phyloP scores from a whole-genome alignment of 1,139 yeast genomes.

The Kurtzmaniella quercitrusa region DNA sequence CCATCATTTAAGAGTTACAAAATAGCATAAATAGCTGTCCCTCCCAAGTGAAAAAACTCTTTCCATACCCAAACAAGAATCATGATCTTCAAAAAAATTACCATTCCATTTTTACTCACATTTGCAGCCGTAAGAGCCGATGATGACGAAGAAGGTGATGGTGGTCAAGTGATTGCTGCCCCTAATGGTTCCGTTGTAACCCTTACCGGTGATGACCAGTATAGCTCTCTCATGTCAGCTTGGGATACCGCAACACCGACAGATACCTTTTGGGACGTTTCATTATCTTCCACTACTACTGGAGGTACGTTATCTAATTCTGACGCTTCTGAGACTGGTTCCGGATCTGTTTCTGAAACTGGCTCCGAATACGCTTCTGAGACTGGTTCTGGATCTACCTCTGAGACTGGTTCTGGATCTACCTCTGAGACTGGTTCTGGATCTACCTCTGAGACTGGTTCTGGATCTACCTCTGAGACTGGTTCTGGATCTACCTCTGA shows the following conservation, averaged over 20 bases:
- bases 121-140: neutral
- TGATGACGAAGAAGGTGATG: too few species aligned
- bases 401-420: neutral
- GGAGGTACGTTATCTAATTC: too few species aligned
- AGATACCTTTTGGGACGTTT: too few species aligned
- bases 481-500: neutral
- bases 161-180: too few species aligned
- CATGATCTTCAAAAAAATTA: neutral
- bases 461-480: neutral
- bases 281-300: too few species aligned
- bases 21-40: too few species aligned
- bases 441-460: neutral
- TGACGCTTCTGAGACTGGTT: neutral
- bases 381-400: neutral
- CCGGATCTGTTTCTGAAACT: neutral
- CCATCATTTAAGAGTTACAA: too few species aligned
- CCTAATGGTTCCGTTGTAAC: neutral
- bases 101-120: neutral
- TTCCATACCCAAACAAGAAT: too few species aligned
- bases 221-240: too few species aligned
- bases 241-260: too few species aligned
- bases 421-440: neutral
- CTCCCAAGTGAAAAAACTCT: too few species aligned
- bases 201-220: neutral
- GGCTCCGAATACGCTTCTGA: neutral